Conservation (phyloP, 805 yeast genomes). For the Lipomyces japonicus region DNA sequence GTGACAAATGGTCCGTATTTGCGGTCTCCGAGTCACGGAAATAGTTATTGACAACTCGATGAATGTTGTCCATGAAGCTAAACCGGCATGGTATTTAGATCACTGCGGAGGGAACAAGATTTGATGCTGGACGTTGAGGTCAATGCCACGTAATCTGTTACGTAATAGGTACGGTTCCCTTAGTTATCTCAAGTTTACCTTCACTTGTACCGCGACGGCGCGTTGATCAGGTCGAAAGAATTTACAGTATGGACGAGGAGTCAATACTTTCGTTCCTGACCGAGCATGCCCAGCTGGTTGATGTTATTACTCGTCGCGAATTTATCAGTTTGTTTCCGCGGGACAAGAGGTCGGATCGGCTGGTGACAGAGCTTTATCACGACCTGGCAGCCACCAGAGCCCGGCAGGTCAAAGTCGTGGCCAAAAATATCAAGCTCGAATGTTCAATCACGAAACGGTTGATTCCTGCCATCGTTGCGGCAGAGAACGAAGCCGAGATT, state of each 20-base stretch:
- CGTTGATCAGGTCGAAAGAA: not conserved
- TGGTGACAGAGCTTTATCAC: conserved; percentile 11
- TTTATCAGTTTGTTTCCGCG: conserved; percentile 14
- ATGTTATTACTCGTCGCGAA: conserved; percentile 16
- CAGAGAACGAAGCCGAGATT: not conserved
- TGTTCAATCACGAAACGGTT: conserved; percentile 5
- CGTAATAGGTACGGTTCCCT: too few species aligned
- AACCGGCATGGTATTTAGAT: not conserved
- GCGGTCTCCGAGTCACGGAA: conserved; percentile 44
- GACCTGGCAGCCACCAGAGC: conserved; percentile 11
- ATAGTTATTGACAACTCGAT: conserved; percentile 44
- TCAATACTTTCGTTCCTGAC: conserved; percentile 18
- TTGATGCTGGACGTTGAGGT: not conserved
- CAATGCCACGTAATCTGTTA: too few species aligned
- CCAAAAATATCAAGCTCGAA: conserved; percentile 12
- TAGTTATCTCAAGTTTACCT: too few species aligned
- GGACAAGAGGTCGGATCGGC: conserved; percentile 11
- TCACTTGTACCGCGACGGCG: too few species aligned
- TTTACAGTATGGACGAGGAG: conserved; percentile 14
- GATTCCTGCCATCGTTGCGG: not conserved
- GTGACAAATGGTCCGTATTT: conserved; percentile 41
- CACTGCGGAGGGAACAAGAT: not conserved
- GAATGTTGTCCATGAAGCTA: conserved; percentile 13
- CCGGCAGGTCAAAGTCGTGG: conserved; percentile 2
- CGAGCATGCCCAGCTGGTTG: conserved; percentile 9